phyloP scores from a whole-genome alignment of 345 rosid genomes.

The Cochlearia excelsa region DNA sequence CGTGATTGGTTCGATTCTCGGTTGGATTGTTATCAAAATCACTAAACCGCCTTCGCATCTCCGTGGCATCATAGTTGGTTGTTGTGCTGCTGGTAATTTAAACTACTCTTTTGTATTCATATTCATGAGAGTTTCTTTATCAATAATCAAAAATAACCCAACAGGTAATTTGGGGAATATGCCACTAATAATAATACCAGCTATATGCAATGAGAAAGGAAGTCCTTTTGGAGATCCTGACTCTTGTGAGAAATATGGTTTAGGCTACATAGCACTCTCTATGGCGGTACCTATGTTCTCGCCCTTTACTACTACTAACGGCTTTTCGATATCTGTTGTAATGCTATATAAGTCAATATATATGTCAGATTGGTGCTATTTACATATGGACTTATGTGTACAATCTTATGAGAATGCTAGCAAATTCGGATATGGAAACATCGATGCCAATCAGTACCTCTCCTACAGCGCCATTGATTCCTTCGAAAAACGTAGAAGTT shows the following conservation, averaged over 20 bases:
- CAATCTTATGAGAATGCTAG: slow-evolving; percentile 46
- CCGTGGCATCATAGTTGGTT: slow-evolving; percentile 35
- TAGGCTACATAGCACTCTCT: slow-evolving; percentile 62
- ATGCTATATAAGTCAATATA: neutral
- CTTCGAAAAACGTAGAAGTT: slow-evolving; percentile 24
- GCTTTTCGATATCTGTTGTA: no score
- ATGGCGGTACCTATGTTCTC: slow-evolving; percentile 48
- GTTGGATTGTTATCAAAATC: slow-evolving; percentile 51
- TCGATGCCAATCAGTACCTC: slow-evolving; percentile 12
- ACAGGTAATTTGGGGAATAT: slow-evolving; percentile 67
- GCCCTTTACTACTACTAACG: neutral
- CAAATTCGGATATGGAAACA: slow-evolving; percentile 25
- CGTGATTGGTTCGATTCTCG: slow-evolving; percentile 48
- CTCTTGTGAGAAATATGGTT: slow-evolving; percentile 43
- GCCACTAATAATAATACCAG: slow-evolving; percentile 65
- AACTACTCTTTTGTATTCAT: neutral
- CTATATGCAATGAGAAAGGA: slow-evolving; percentile 59
- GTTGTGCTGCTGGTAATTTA: slow-evolving; percentile 31
- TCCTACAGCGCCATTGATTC: slow-evolving; percentile 36
- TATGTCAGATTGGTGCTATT: slow-evolving; percentile 56
- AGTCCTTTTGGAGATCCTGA: slow-evolving; percentile 65
- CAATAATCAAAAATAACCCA: neutral
- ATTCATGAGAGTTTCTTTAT: no score
- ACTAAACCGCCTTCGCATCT: slow-evolving; percentile 47
- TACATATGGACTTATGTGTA: slow-evolving; percentile 60